Evolutionary conservation across 176 grass and related monocot genomes (phyloP).

Genomic region (Avena eriantha): DNA sequence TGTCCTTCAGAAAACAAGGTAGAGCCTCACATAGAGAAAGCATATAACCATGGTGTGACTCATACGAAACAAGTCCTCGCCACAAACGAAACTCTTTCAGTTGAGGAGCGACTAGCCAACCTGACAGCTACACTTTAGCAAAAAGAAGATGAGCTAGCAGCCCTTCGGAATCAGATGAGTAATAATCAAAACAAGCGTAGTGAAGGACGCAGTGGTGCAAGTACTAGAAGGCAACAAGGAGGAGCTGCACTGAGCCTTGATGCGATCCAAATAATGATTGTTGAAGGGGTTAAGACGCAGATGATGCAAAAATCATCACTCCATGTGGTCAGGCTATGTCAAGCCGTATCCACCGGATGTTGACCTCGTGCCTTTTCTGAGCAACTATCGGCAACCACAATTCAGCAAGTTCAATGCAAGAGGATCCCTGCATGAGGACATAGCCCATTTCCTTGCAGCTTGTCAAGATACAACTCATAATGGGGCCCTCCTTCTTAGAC

Average conservation of each 20-base stretch:
- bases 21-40: neutral
- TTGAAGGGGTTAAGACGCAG: neutral
- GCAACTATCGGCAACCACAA: too few species aligned
- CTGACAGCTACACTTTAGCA: neutral
- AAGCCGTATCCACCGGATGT: neutral
- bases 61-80: neutral
- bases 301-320: neutral
- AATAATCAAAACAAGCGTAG: neutral
- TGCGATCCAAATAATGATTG: neutral
- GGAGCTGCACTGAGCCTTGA: neutral
- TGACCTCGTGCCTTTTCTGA: too few species aligned
- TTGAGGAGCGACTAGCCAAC: neutral
- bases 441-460: neutral
- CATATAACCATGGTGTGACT: neutral
- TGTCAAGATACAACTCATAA: neutral
- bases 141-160: neutral
- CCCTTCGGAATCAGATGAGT: too few species aligned
- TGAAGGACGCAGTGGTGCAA: neutral
- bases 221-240: neutral
- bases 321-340: neutral
- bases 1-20: neutral
- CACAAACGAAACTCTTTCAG: neutral
- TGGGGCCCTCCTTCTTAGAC: neutral
- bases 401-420: too few species aligned
- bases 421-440: neutral